Conservation (phyloP, 2,329 filamentous ascomycete species). For the Myotisia sp. region DNA sequence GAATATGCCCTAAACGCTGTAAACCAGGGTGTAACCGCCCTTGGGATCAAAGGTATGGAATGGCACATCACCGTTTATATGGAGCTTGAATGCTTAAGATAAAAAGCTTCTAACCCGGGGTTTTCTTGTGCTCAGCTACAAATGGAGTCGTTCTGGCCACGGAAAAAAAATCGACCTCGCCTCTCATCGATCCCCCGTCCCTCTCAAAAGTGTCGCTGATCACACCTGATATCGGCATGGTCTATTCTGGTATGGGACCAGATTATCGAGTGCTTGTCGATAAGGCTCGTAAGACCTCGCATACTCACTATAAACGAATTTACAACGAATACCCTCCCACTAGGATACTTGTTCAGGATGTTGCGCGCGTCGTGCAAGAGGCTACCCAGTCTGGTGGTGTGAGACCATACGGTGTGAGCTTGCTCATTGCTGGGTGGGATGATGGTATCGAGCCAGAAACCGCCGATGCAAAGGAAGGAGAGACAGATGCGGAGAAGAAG, state of each 20-base stretch:
- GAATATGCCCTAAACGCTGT: conserved; percentile 99
- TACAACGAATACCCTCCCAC: conserved; percentile 99
- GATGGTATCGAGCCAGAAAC: conserved; percentile 84
- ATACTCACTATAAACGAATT: conserved; percentile 97
- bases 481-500: conserved; percentile 47
- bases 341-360: conserved; percentile 95
- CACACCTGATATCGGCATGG: conserved; percentile 98
- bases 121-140: conserved; percentile 51
- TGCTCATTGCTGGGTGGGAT: conserved; percentile 95
- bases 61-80: neutral
- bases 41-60: conserved; percentile 82
- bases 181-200: conserved; percentile 86
- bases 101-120: too few species aligned
- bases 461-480: conserved; percentile 44
- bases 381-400: conserved; percentile 97
- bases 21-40: conserved; percentile 95
- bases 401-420: conserved; percentile 85
- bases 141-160: conserved; percentile 98
- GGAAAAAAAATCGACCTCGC: conserved; percentile 98
- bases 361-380: conserved; percentile 96
- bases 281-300: conserved; percentile 93
- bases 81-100: too few species aligned
- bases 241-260: conserved; percentile 97
- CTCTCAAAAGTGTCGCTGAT: conserved; percentile 95
- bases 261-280: conserved; percentile 97